Percentiles rank a stretch among this genome's conserved stretches.
Conservation (phyloP, 2,329 filamentous ascomycete genomes). For the Ceratocystis lukuohia region DNA sequence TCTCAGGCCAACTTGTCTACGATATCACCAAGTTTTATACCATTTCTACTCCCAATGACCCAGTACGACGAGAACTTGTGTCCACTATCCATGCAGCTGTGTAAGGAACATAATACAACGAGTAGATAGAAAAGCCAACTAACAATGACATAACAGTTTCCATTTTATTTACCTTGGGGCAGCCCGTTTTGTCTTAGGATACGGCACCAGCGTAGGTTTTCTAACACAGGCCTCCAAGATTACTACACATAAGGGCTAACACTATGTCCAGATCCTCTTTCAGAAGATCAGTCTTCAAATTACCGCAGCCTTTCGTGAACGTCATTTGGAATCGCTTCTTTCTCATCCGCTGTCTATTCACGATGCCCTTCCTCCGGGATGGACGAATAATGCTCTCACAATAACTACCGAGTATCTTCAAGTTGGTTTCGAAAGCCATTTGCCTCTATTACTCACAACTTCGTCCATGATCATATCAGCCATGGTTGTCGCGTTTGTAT, state of each 20-base stretch:
- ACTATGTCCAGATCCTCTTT: not conserved
- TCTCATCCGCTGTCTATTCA: conserved; percentile 36
- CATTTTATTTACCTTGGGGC: conserved; percentile 26
- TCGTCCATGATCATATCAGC: conserved; percentile 32
- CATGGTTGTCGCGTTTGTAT: conserved; percentile 38
- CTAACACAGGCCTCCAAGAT: not conserved
- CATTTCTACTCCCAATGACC: not conserved
- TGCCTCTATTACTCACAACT: conserved; percentile 32
- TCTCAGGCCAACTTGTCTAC: conserved; percentile 10
- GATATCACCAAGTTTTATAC: conserved; percentile 7
- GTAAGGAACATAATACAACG: not conserved
- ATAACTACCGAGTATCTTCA: conserved; percentile 40
- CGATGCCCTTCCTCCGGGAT: conserved; percentile 36
- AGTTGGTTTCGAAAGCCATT: conserved; percentile 40
- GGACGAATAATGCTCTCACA: conserved; percentile 40
- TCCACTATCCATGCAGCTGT: not conserved
- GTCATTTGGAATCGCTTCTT: conserved; percentile 37
- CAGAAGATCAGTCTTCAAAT: conserved; percentile 30
- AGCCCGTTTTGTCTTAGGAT: conserved; percentile 26
- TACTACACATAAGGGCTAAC: not conserved
- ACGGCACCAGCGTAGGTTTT: conserved; percentile 25
- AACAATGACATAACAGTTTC: conserved; percentile 7
- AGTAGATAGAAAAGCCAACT: not conserved
- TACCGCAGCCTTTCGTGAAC: conserved; percentile 36
- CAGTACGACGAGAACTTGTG: not conserved